phyloP scores from a whole-genome alignment of 2,329 filamentous ascomycete genomes.

The Alternaria sp. region DNA sequence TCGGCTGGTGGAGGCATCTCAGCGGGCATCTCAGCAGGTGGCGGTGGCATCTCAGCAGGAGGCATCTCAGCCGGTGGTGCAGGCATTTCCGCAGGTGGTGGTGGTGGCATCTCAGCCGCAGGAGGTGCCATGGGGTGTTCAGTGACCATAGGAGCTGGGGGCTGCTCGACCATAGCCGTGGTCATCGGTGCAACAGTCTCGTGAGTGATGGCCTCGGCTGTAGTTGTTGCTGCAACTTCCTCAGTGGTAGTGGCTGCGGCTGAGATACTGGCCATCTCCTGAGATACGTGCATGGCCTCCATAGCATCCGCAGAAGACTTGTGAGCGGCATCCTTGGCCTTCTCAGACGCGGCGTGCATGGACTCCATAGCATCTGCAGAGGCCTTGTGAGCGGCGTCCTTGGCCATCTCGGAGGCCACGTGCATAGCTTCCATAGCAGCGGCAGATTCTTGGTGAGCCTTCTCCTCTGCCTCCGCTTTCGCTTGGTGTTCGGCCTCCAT shows the following conservation, averaged over 20 bases:
- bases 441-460: constrained; percentile 13
- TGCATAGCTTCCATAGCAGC: constrained; percentile 19
- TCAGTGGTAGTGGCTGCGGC: constrained; percentile 4
- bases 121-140: neutral
- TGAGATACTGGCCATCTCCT: constrained; percentile 13
- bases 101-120: neutral
- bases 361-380: constrained; percentile 20
- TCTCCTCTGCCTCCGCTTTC: constrained; percentile 9
- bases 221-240: neutral
- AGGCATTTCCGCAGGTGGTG: neutral
- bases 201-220: constrained; percentile 10
- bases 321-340: constrained; percentile 13
- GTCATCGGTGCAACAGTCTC: constrained; percentile 5
- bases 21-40: neutral
- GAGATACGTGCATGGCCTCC: constrained; percentile 18
- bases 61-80: neutral
- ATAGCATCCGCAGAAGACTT: constrained; percentile 17
- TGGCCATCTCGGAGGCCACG: constrained; percentile 14
- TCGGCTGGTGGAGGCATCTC: neutral
- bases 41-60: neutral
- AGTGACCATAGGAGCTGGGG: constrained; percentile 1
- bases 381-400: constrained; percentile 13
- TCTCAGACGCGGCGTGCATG: constrained; percentile 15
- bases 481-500: constrained; percentile 17
- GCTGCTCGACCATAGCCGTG: neutral